These are phyloP conservation scores for Aspergillus conjunctus DNA, from an alignment of 495 filamentous ascomycete genomes.

Conservation along the genomic window DNA sequence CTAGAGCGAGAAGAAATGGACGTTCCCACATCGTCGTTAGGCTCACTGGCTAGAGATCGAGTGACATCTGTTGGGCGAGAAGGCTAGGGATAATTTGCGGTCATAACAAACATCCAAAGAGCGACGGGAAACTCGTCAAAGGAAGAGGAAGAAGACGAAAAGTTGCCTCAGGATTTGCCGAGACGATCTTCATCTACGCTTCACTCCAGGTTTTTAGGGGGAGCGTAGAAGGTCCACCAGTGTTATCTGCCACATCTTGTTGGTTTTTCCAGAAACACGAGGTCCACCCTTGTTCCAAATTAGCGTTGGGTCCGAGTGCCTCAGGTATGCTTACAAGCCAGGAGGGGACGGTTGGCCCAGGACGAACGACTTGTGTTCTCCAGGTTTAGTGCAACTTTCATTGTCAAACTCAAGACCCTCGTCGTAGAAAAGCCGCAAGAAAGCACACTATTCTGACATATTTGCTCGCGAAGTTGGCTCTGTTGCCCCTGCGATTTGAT, in stretches of 20 bases:
- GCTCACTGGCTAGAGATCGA: not conserved
- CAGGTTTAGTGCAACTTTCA: not conserved
- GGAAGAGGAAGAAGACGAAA: not conserved
- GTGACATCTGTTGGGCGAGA: constrained; percentile 2
- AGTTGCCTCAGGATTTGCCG: not conserved
- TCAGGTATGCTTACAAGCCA: not conserved
- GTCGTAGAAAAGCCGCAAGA: not conserved
- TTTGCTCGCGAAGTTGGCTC: not conserved
- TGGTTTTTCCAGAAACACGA: constrained; percentile 2
- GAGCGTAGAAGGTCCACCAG: not conserved
- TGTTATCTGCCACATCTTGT: not conserved
- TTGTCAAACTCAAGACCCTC: not conserved
- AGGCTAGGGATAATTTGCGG: not conserved
- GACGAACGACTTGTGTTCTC: not conserved
- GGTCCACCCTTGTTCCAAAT: constrained; percentile 2
- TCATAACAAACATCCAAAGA: not conserved
- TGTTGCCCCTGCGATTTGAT: not conserved
- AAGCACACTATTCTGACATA: not conserved
- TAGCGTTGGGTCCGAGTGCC: not conserved
- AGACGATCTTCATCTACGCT: constrained; percentile 4
- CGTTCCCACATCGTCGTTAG: constrained; percentile 18
- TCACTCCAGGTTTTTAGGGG: not conserved
- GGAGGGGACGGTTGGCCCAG: not conserved
- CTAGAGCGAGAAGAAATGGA: constrained; percentile 6
- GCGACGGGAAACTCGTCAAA: not conserved